Evolutionary conservation across 2,329 filamentous ascomycete genomes (phyloP), one percentile per base, ranked within the genome.

Genomic region (Fusarium cicatricum): DNA sequence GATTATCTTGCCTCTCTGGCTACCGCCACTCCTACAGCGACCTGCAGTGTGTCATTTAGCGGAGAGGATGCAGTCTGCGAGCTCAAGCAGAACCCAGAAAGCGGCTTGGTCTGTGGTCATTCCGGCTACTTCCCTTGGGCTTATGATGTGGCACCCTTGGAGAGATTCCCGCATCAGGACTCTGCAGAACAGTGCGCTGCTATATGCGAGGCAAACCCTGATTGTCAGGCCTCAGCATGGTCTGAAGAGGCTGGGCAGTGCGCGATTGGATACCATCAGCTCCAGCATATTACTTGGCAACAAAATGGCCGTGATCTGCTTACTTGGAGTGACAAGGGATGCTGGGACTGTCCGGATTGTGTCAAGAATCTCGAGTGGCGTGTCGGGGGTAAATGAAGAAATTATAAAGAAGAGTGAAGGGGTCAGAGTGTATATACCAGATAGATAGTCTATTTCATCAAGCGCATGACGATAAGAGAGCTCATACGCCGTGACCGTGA

Each of bases 271-370:
- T 33, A 23, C 14, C 19, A 8, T 2, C 21, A 55, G 5, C 48
- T 55, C 1, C 17, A 40, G 5, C 19, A 11, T 1, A 55, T 55
- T 1, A 17, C 33, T 21, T 5, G 52, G 54, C 0, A 11, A 4
- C 2, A 39, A 2, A 0, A 12, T 14, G 52, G 54, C 0, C 9
- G 4, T 2, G 33, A 3, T 0, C n/a, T 11, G 17, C 12, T 57
- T 33, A 57, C 52, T 4, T 57, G 52, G 54, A 57, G 54, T 17
- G 52, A 57, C 0, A 57, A 56, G 17, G 54, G 43, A 0, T 57
- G 52, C 8, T 57, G 52, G 52, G 38, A 44, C 0, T 57, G 52
- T 2, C 55, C 54, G 16, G 52, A 57, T 0, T 57, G 52, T 10
- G 55, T 57, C 0, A 43, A 43, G 16, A 57, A 52, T 8, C 52